These are phyloP conservation scores for Primulina eburnea DNA, from an alignment of 257 asterid species.

Conservation along the genomic window DNA sequence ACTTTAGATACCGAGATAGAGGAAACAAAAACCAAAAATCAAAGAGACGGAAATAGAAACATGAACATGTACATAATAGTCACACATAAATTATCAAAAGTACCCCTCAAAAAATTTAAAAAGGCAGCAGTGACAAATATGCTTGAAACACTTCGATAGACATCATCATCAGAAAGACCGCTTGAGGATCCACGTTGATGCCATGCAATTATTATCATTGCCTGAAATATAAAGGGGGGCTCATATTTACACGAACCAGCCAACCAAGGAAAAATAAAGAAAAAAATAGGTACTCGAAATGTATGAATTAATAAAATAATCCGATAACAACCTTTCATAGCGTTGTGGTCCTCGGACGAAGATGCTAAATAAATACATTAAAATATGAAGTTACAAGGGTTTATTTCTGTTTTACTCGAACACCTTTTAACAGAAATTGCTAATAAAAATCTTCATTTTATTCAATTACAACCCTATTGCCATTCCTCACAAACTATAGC, in stretches of 20 bases:
- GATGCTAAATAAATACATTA: neutral
- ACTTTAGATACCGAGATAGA: neutral
- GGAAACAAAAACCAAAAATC: neutral
- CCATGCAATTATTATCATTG: constrained; percentile 95
- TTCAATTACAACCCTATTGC: neutral
- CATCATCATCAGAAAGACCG: constrained; percentile 56
- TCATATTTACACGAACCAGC: constrained; percentile 16
- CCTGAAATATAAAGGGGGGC: constrained; percentile 46
- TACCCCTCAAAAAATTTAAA: constrained; percentile 85
- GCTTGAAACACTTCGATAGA: constrained; percentile 76
- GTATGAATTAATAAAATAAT: constrained; percentile 9
- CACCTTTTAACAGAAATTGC: neutral
- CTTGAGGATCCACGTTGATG: constrained; percentile 58
- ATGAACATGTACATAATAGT: constrained; percentile 3
- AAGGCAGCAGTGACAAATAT: constrained; percentile 92
- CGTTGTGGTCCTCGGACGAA: neutral
- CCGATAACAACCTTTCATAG: neutral
- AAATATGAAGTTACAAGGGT: neutral
- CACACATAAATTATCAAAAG: constrained; percentile 1
- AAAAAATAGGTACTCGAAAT: neutral
- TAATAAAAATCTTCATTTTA: neutral
- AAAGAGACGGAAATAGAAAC: constrained; percentile 7
- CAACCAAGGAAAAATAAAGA: constrained; percentile 5
- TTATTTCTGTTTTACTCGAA: neutral
- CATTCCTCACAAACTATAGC: neutral